Evolutionary conservation across 2,329 filamentous ascomycete genomes (phyloP).

Genomic region (Dothideomycetes sp.): DNA sequence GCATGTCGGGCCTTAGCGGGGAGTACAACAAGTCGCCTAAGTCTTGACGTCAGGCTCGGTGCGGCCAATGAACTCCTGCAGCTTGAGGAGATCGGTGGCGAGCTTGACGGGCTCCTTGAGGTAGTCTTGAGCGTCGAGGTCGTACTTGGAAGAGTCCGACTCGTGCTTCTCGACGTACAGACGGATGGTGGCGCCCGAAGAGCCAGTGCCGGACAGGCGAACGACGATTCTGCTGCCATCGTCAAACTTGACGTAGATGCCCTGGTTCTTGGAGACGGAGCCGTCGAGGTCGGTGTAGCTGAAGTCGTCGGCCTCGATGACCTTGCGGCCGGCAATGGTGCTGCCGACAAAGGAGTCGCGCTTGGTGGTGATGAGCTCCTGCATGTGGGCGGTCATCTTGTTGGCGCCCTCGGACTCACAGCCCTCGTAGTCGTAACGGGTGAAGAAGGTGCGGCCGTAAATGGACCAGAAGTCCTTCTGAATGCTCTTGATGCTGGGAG

Average conservation of each 20-base stretch:
- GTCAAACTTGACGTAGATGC: conserved; percentile 86
- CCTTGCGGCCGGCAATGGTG: conserved; percentile 69
- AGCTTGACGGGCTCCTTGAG: conserved; percentile 81
- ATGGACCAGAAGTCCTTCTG: conserved; percentile 94
- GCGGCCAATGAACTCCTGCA: conserved; percentile 86
- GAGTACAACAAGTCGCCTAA: conserved; percentile 32
- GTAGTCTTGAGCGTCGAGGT: conserved; percentile 81
- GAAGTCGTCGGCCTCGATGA: conserved; percentile 87
- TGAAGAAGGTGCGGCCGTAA: conserved; percentile 98
- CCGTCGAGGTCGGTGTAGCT: conserved; percentile 98
- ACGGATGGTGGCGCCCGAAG: conserved; percentile 89
- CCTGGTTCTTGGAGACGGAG: conserved; percentile 90
- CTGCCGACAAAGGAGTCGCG: conserved; percentile 71
- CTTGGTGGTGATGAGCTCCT: conserved; percentile 61
- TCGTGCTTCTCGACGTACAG: conserved; percentile 97
- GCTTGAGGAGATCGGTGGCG: conserved; percentile 74
- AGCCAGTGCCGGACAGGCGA: conserved; percentile 87
- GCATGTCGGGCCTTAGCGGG: too few species aligned
- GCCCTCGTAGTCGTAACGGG: conserved; percentile 95
- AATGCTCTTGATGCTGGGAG: conserved; percentile 88
- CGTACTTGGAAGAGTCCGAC: conserved; percentile 65
- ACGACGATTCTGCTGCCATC: conserved; percentile 93
- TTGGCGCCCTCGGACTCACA: conserved; percentile 84
- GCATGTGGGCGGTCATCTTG: conserved; percentile 76
- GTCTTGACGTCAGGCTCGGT: conserved; percentile 96